Evolutionary conservation across 1,284 basidiomycete species (phyloP), one percentile per base, ranked within the genome.

Genomic region (Melampsora abietis-canadensis): DNA sequence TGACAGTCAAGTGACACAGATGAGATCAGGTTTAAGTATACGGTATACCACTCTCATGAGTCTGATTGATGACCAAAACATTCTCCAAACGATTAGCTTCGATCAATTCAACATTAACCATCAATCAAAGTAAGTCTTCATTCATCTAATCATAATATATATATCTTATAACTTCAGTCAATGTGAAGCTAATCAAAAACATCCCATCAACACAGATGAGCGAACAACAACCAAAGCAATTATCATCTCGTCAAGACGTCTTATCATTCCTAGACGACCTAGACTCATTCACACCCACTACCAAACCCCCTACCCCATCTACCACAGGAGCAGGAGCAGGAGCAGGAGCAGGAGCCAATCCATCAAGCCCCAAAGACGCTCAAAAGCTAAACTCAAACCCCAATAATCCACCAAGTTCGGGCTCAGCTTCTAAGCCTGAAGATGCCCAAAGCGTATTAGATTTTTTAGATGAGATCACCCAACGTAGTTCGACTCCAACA

Each of bases 361-460:
- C 57, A 4, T 12, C 51, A 34, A 62, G 27, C 12, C 62, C 59
- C 5, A 47, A 68, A 21, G 24, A n/a, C 19, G n/a, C 6, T 61
- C 59, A 61, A 61, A 66, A 66, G 44, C 10, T 12, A 27, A 17
- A 62, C 17, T 34, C 19, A 3, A 62, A 24, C 24, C 47, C 3
- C n/a, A 66, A 66, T n/a, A 6, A 17, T 46, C 37, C 63, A 3
- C 15, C 37, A 21, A 65, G 46, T 46, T 34, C 66, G 4, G 37
- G 27, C 51, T 2, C 30, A 21, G 21, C 67, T n/a, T 27, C 57
- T 12, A 69, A 72, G 21, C 24, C 60, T 24, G 68, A 61, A 7
- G 70, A 73, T 40, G 70, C 70, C 10, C 70, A 73, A n/a, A 73
- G 70, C 17, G 70, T 73, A 5, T 30, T 73, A 7, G 70, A 73